Evolutionary conservation across 2,329 filamentous ascomycete species (phyloP), one percentile per base, ranked within the genome.

Genomic region (Aspergillus piperis): DNA sequence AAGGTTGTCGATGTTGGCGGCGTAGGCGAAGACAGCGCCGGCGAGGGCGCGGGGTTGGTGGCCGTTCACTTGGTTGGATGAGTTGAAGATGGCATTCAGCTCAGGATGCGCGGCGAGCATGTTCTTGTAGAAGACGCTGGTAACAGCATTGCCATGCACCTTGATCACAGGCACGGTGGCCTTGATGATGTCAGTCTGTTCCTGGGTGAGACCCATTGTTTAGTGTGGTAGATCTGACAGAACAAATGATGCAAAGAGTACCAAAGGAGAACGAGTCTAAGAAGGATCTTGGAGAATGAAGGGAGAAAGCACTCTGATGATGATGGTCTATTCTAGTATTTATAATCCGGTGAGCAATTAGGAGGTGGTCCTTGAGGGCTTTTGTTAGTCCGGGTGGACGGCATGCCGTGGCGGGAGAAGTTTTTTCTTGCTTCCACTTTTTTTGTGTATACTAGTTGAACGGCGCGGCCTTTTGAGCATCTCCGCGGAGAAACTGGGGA

Each of bases 41-140:
- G 90, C 89, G 6, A 93, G 83, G 2, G 90, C 89, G n/a, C 81
- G 79, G 3, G 88, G 83, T 72, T 93, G 90, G 58, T 86, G 84
- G 38, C 88, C 86, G 5, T 84, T 90, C 48, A 79, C 77, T 75
- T 92, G 90, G 66, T 90, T 87, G 6, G 87, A 83, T 54, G 84
- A 79, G 74, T 91, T 92, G 83, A 92, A 92, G 75, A 89, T 80
- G 73, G 87, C 83, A 68, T 87, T 84, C 32, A 92, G 83, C 48
- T 86, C 83, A 0, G 89, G 89, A 62, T 91, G 81, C 41, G 86
- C 85, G 10, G 72, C 71, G 23, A 92, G 79, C 80, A 92, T 85
- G 70, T 85, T 87, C 62, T 81, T 80, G 80, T 93, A 92, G 79
- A 93, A 92, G 65, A 84, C 82, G n/a, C 81, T 82, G 5, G 89